Evolutionary conservation across 352 stramenopile species (phyloP).

Genomic region (Phytophthora nicotianae): DNA sequence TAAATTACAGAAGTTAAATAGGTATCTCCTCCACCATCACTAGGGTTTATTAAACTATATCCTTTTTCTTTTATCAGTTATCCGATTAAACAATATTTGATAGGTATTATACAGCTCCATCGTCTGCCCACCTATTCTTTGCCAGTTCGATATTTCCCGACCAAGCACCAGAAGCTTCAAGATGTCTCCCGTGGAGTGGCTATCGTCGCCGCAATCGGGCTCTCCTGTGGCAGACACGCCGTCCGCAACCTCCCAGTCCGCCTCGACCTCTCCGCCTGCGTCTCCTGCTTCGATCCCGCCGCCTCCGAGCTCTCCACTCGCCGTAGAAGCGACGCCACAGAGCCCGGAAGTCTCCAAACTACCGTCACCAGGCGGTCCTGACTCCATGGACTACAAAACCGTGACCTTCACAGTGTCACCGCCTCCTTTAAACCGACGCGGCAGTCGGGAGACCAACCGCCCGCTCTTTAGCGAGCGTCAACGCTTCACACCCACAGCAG

Average conservation of each 20-base stretch:
- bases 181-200: constrained; percentile 18
- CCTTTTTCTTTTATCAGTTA: background rate
- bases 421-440: constrained; percentile 27
- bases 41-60: background rate
- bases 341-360: background rate
- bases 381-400: constrained; percentile 52
- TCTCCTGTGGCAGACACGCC: constrained; percentile 10
- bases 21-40: background rate
- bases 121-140: background rate
- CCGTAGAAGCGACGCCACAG: constrained; percentile 19
- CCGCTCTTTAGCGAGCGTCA: constrained; percentile 75
- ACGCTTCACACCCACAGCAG: constrained; percentile 79
- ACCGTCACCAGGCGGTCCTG: constrained; percentile 34
- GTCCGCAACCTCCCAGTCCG: background rate
- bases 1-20: background rate
- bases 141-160: constrained; percentile 1
- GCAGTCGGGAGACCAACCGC: constrained; percentile 34
- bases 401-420: constrained; percentile 42
- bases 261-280: constrained; percentile 1
- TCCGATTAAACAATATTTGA: background rate
- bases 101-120: background rate
- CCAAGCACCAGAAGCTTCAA: constrained; percentile 1
- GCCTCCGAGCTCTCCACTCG: constrained; percentile 2
- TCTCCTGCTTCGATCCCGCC: constrained; percentile 10
- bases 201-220: constrained; percentile 9